These are phyloP conservation scores for Geotrichum aggregatum DNA, from an alignment of 1,139 yeast genomes.

Conservation along the genomic window DNA sequence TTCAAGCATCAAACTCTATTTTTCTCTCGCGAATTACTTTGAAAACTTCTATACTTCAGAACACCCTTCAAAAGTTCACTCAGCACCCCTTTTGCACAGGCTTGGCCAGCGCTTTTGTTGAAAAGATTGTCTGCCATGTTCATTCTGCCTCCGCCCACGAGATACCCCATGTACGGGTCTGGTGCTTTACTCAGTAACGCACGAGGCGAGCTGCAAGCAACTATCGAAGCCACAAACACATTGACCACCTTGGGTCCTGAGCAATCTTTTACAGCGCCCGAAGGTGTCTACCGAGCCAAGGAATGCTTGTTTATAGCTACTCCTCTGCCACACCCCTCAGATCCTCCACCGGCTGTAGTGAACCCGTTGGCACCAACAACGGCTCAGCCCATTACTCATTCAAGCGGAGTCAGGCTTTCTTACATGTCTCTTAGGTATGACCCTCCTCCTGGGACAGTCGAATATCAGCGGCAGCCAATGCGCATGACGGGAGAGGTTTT, in stretches of 20 bases:
- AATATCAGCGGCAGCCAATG: slow-evolving; percentile 6
- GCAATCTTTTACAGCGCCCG: slow-evolving; percentile 29
- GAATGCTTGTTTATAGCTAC: slow-evolving; percentile 37
- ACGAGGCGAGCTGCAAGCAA: slow-evolving; percentile 6
- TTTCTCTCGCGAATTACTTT: no score
- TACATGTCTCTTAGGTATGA: slow-evolving; percentile 16
- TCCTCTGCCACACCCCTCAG: slow-evolving; percentile 40
- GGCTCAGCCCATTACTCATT: slow-evolving; percentile 31
- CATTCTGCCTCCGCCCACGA: slow-evolving; percentile 20
- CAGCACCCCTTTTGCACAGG: no score
- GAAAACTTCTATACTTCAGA: no score
- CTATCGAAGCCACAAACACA: slow-evolving; percentile 8
- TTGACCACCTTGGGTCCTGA: slow-evolving; percentile 2
- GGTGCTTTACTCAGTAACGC: slow-evolving; percentile 6
- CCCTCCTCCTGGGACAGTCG: slow-evolving; percentile 19
- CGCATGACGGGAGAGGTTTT: neutral
- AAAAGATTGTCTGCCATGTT: slow-evolving; percentile 14
- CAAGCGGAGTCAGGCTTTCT: slow-evolving; percentile 32
- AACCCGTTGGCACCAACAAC: slow-evolving; percentile 40
- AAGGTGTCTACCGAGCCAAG: slow-evolving; percentile 35
- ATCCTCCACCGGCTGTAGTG: slow-evolving; percentile 33
- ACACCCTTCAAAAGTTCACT: no score
- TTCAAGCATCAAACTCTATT: no score
- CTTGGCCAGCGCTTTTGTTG: no score
- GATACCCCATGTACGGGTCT: slow-evolving; percentile 12